Evolutionary conservation across 2,329 filamentous ascomycete species (phyloP).

Genomic region (Epichloe amarillans): DNA sequence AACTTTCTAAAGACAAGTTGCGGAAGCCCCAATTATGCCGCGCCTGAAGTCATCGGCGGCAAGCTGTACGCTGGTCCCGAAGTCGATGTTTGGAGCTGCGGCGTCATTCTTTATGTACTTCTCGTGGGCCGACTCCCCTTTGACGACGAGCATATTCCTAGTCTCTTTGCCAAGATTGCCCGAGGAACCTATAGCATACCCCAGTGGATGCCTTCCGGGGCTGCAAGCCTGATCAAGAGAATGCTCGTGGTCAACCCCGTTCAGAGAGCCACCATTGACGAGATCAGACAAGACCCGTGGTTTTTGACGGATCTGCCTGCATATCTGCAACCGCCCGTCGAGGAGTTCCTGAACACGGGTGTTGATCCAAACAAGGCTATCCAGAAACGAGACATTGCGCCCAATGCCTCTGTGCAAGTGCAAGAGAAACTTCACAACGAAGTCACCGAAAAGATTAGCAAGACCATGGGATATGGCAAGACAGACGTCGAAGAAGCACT

Average conservation of each 20-base stretch:
- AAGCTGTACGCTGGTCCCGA: slow-evolving; percentile 96
- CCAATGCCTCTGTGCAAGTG: slow-evolving; percentile 61
- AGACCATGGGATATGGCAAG: slow-evolving; percentile 94
- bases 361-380: slow-evolving; percentile 88
- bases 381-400: slow-evolving; percentile 66
- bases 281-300: slow-evolving; percentile 90
- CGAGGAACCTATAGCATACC: slow-evolving; percentile 88
- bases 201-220: slow-evolving; percentile 77
- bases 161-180: slow-evolving; percentile 94
- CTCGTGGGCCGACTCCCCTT: slow-evolving; percentile 84
- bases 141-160: slow-evolving; percentile 96
- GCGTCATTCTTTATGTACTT: slow-evolving; percentile 78
- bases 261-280: slow-evolving; percentile 82
- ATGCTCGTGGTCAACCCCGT: slow-evolving; percentile 96
- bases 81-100: slow-evolving; percentile 96
- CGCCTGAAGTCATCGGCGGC: slow-evolving; percentile 92
- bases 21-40: slow-evolving; percentile 95
- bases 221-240: slow-evolving; percentile 68
- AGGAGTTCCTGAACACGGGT: slow-evolving; percentile 90
- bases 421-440: slow-evolving; percentile 85
- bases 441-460: slow-evolving; percentile 89
- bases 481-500: slow-evolving; percentile 91
- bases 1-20: slow-evolving; percentile 99
- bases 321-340: slow-evolving; percentile 75
- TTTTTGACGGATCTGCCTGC: slow-evolving; percentile 76